Evolutionary conservation across 129 eudicot genomes (phyloP), one percentile per base, ranked within the genome.

Genomic region (Artemisia annua): DNA sequence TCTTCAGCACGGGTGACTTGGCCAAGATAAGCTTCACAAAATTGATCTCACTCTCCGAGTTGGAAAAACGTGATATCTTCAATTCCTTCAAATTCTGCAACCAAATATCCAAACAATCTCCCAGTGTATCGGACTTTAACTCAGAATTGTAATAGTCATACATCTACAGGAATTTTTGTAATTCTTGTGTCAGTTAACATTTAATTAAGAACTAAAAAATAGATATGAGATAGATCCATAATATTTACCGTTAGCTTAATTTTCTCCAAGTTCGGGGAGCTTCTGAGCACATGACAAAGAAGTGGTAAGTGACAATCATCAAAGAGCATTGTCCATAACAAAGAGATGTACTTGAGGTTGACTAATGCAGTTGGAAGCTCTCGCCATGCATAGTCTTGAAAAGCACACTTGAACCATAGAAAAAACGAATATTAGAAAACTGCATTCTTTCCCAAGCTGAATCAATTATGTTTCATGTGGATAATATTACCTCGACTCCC

Each of bases 231-330:
- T 44, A 65, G 14, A 63, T 3, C n/a, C 48, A 58, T 20, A 49
- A 2, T 16, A 20, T 44, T 71, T 71, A 71, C 67, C 67, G 7
- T 5, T 13, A 71, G 55, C 20, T 57, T 55, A 35, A 70, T 26
- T 70, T 70, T 70, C 64, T 70, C 74, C 51, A 32, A 11, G 52
- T 70, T 32, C 7, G 75, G 75, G 12, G 55, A 70, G 35, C 43
- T 32, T 39, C 51, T 56, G 39, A 70, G 18, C 19, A 70, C 35
- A 55, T 14, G 26, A 43, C 39, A 7, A 70, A 57, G 53, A 55
- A 56, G 44, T 35, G 20, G 9, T 32, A 56, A 55, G 26, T 35
- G 35, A 19, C 12, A 11, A 19, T 48, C 18, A 0, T n/a, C 55
- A 9, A 39, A 1, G 11, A 19, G 44, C 3, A 10, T 17, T 22